These are phyloP conservation scores for Hippophae gyantsensis DNA, from an alignment of 306 rosid species.

Conservation along the genomic window DNA sequence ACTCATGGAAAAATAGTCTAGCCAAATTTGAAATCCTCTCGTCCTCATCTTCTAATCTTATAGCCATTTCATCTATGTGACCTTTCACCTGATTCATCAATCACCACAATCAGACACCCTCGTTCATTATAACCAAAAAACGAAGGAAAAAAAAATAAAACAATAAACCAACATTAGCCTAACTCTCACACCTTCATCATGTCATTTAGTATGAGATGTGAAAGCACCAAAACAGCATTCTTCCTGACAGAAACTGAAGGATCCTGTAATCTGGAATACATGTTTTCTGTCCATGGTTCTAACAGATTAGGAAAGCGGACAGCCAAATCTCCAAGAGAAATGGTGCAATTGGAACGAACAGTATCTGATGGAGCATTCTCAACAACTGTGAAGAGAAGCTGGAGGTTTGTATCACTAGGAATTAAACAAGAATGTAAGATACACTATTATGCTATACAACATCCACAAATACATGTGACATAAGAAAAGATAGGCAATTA, in stretches of 20 bases:
- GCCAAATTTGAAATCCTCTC: slow-evolving; percentile 87
- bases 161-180: slow-evolving; percentile 1
- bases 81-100: slow-evolving; percentile 72
- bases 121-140: slow-evolving; percentile 13
- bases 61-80: slow-evolving; percentile 81
- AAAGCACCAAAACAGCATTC: slow-evolving; percentile 95
- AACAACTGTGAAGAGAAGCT: slow-evolving; percentile 86
- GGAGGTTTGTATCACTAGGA: slow-evolving; percentile 80
- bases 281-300: slow-evolving; percentile 95
- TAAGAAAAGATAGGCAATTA: no score
- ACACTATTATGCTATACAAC: slow-evolving; percentile 2
- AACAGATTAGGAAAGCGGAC: slow-evolving; percentile 91
- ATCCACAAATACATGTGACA: background rate
- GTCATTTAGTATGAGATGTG: slow-evolving; percentile 92
- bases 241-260: slow-evolving; percentile 75
- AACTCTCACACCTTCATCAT: slow-evolving; percentile 81
- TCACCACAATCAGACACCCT: slow-evolving; percentile 21
- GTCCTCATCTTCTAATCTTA: slow-evolving; percentile 80
- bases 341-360: slow-evolving; percentile 90
- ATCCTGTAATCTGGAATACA: slow-evolving; percentile 79
- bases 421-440: slow-evolving; percentile 16
- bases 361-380: slow-evolving; percentile 70
- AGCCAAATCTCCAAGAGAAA: slow-evolving; percentile 88
- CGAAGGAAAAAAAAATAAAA: background rate
- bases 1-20: slow-evolving; percentile 72